Evolutionary conservation across 352 stramenopile genomes (phyloP), one percentile per base, ranked within the genome.

Genomic region (Phytophthora ramorum): DNA sequence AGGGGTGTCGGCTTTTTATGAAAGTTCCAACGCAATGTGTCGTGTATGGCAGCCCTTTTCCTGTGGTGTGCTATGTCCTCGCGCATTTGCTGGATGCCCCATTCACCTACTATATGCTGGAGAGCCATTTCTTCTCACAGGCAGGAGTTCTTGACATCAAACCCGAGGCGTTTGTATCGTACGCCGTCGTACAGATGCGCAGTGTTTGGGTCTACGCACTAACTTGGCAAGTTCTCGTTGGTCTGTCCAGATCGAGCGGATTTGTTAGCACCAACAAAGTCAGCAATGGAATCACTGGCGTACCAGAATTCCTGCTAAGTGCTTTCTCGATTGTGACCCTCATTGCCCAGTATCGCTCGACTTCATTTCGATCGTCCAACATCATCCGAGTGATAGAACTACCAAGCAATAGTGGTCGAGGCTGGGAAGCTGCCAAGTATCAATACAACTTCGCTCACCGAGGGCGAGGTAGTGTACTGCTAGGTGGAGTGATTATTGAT

Each of bases 11-110:
- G 4, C 22, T 85, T 5, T 78, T 89, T 22, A 60, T 78, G 10
- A 77, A 52, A 35, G 48, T 80, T n/a, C 78, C 81, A 3, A 81
- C 63, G 14, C 78, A 90, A 47, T 81, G 73, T 26, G 62, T 90
- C 6, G 64, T 87, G 16, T 87, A 81, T 38, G 79, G 79, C 7
- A 81, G 73, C 32, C 50, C 59, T 0, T 68, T 88, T 13, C 81
- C 81, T 1, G 63, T 87, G 0, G 7, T 49, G 0, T 77, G 71
- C 53, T 90, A 87, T 58, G 53, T 74, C 2, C 7, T 81, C 0
- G 78, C 78, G 1, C 78, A 90, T 34, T 17, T 74, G 7, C 65
- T 85, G 19, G 81, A 90, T 47, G 71, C 75, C 6, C 54, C 72
- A 2, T 62, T 78, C 4, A 71, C 72, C 0, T 85, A 87, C 57